Conservation (phyloP, 768 basidiomycete genomes). For the Termitomyces sp. region DNA sequence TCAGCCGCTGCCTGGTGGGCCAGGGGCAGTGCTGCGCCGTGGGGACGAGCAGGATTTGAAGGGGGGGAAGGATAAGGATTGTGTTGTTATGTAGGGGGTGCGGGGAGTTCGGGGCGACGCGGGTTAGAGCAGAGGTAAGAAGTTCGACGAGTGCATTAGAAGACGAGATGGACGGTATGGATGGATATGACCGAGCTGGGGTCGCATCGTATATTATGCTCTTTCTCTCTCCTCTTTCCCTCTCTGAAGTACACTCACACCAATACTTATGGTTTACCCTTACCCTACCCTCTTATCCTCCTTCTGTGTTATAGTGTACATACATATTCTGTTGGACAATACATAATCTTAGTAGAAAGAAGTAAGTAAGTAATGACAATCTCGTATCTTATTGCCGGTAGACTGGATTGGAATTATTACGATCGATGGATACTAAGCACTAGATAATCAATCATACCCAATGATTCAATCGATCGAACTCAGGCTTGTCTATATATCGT, state of each 20-base stretch:
- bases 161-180: neutral
- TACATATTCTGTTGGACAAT: neutral
- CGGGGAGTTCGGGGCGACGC: no score
- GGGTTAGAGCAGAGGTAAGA: no score
- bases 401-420: no score
- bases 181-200: neutral
- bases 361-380: no score
- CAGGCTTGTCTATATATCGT: no score
- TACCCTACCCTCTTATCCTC: neutral
- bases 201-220: neutral
- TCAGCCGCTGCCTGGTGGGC: conserved; percentile 56
- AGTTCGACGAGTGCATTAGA: neutral
- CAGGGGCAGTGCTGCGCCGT: conserved; percentile 60
- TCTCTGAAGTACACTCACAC: neutral
- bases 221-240: neutral
- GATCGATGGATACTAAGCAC: no score
- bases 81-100: conserved; percentile 71
- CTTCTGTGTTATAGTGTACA: neutral
- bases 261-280: neutral
- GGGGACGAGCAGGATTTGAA: conserved; percentile 36
- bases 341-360: no score
- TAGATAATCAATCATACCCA: no score
- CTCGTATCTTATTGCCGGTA: no score
- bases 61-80: conserved; percentile 76
- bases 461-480: no score